Evolutionary conservation across 768 basidiomycete genomes (phyloP), one percentile per base, ranked within the genome.

Genomic region (Sporobolomyces roseus): DNA sequence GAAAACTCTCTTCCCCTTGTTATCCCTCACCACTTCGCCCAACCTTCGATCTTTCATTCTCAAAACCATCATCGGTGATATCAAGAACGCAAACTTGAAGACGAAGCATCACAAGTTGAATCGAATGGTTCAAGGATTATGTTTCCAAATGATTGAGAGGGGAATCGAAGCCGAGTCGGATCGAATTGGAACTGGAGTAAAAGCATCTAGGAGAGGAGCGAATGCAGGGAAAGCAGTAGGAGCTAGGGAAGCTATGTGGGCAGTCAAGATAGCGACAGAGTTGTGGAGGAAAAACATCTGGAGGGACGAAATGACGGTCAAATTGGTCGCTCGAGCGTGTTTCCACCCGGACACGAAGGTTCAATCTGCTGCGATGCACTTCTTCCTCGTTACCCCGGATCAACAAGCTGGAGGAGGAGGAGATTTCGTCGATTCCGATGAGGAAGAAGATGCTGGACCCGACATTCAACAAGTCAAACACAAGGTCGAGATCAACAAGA

Each of bases 61-160:
- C 19, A 88, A 87, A 77, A 96, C 93, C 10, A 97, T 99, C 77
- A 83, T 98, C 27, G 87, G 90, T 16, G 96, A 97, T 74, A 90
- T 99, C 68, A 86, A 87, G 71, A 89, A 88, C 1, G 93, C 94
- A 48, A 99, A 99, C 78, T 79, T 86, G 38, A 87, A 86, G 61
- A 83, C 88, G 46, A 91, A 90, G 77, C 96, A 97, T 76, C 92
- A 96, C 81, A 93, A 94, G 78, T 85, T 99, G 32, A 99, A 99
- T 77, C 86, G 91, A 43, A 88, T 92, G 27, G 91, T 99, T 0
- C 96, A 99, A 77, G 87, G 91, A 17, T 89, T 98, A 84, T 82
- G 98, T 35, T 98, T 98, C 77, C 85, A 85, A 50, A 98, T 98
- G 93, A 86, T 97, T 12, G 93, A 96, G 78, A 85, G 88, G 45